Percentiles rank a stretch among this genome's conserved stretches.
Evolutionary conservation across 306 rosid species (phyloP).

Genomic region (Prosopis cineraria): DNA sequence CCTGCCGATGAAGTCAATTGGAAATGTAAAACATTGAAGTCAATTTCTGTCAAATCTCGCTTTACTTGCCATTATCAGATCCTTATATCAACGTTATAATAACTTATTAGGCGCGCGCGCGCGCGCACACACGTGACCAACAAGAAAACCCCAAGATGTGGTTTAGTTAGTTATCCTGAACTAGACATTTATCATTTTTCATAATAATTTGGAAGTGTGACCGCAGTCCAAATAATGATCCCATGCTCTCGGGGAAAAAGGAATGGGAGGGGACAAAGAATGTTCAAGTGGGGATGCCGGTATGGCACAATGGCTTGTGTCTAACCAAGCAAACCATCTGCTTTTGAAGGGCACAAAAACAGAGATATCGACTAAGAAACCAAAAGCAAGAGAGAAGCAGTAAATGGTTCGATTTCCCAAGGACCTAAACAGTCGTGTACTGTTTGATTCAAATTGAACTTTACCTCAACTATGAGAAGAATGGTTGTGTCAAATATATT

Average conservation of each 20-base stretch:
- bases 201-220: background rate
- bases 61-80: background rate
- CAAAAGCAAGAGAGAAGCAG: constrained; percentile 13
- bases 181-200: background rate
- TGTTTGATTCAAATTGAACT: background rate
- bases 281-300: background rate
- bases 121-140: background rate
- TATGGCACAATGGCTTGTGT: constrained; percentile 1
- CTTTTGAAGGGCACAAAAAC: constrained; percentile 12
- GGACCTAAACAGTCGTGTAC: background rate
- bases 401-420: constrained; percentile 6
- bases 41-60: constrained; percentile 32
- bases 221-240: background rate
- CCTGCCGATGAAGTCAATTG: too few relatives aligned
- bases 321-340: background rate
- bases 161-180: background rate
- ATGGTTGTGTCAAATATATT: too few relatives aligned
- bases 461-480: background rate
- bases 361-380: background rate
- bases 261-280: background rate
- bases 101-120: background rate
- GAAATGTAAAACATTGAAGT: background rate
- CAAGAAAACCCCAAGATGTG: background rate
- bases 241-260: background rate
- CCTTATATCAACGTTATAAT: background rate